Evolutionary conservation across 164 flowering plant genomes (phyloP), one percentile per base, ranked within the genome.

Genomic region (Tetracentron sinense): DNA sequence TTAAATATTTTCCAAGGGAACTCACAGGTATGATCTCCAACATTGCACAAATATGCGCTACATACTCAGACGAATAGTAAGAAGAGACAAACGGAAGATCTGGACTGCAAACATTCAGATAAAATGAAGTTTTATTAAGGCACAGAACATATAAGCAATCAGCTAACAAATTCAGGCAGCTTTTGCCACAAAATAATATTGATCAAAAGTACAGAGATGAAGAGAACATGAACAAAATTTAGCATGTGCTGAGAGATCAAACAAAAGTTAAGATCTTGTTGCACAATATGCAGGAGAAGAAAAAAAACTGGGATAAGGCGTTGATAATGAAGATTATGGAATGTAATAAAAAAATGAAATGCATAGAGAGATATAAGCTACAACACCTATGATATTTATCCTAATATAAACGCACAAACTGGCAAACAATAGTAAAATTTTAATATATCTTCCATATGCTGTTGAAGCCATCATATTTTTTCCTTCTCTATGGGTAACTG

Each of bases 21-120:
- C 75, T 72, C 58, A 72, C 69, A 1, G 72, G 75, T 30, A 72
- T 58, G 46, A 72, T 63, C 61, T 68, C 56, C 65, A 72, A 60
- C 28, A 60, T 64, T 51, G 67, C 61, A 68, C 47, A 59, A 31
- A 72, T 58, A 66, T 15, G 38, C 35, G 56, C 44, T 53, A 59
- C 54, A 59, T 58, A 72, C 65, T 63, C 72, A 8, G 65, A 63
- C 35, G 65, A 59, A 47, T 67, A 72, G 38, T 63, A 63, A 59
- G 58, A 42, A 42, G 63, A 63, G 57, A 68, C 75, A 38, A 25
- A 63, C 6, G 57, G 68, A 53, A 63, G 61, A 64, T 72, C 75
- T 28, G 57, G 46, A 68, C 75, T 72, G 75, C 29, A 58, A 27
- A 23, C 54, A 70, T 30, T 22, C 31, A 54, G 30, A 27, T 12